Percentiles rank a stretch among this genome's conserved stretches.
Conservation (phyloP, 257 asterid genomes). For the Scutellaria barbata region DNA sequence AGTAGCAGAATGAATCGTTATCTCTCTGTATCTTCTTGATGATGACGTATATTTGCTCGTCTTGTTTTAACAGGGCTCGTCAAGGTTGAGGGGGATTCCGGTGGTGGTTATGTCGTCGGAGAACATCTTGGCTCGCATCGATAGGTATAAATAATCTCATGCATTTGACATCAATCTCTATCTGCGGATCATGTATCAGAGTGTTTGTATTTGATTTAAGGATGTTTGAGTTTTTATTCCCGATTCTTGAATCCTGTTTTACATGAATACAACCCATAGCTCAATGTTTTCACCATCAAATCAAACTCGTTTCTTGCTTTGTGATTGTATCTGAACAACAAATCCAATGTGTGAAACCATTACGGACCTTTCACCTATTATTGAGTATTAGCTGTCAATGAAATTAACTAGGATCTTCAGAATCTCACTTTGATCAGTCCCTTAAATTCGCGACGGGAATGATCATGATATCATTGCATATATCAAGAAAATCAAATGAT, state of each 20-base stretch:
- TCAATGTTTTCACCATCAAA: not conserved
- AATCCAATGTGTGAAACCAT: no score
- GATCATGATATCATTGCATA: no score
- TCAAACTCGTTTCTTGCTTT: not conserved
- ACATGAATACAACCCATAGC: not conserved
- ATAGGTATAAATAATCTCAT: conserved; percentile 55
- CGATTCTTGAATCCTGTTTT: not conserved
- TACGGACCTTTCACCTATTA: not conserved
- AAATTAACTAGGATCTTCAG: not conserved
- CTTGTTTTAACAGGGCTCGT: conserved; percentile 60
- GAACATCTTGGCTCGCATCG: conserved; percentile 69
- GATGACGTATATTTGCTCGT: conserved; percentile 6
- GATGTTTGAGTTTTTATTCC: not conserved
- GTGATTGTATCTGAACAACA: not conserved
- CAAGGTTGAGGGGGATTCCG: conserved; percentile 67
- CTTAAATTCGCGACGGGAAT: no score
- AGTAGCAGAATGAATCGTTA: not conserved
- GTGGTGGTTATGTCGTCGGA: conserved; percentile 95
- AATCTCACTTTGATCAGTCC: not conserved
- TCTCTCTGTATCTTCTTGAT: not conserved
- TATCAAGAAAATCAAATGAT: not conserved
- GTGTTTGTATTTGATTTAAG: not conserved
- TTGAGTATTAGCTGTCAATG: not conserved
- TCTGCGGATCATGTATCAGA: not conserved
- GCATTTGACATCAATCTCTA: not conserved